Evolutionary conservation across 2,329 filamentous ascomycete genomes (phyloP), one percentile per base, ranked within the genome.

Genomic region (Trichophyton rubrum): DNA sequence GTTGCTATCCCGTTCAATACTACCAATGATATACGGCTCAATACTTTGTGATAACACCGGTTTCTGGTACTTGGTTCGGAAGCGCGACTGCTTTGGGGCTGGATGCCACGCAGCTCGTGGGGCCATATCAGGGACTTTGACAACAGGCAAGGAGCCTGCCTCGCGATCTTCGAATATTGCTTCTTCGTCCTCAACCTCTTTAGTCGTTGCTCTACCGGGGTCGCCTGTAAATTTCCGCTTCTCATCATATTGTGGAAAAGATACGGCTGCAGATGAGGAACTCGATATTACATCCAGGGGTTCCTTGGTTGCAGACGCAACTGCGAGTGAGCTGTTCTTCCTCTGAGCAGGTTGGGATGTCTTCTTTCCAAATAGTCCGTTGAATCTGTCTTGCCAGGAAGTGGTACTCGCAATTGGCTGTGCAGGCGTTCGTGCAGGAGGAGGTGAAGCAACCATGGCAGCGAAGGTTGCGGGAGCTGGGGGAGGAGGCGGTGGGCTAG

Each of bases 111-210:
- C 81, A 40, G 80, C 79, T 40, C 82, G 79, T 1, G 86, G 85
- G 3, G 80, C 79, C 61, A 79, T 80, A 55, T 79, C 77, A 6
- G 87, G 87, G n/a, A 90, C 74, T 60, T 81, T 82, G 24, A 90
- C 83, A 22, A 82, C 79, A 0, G 87, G 87, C n/a, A 89, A 74
- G 6, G 87, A 90, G 2, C 87, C 87, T 77, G 88, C 88, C 70
- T 90, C 87, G 67, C 88, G 86, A 68, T 90, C 86, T 68, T 89
- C 88, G 65, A 91, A 91, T 65, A 88, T 89, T 63, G 88, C 86
- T 66, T 90, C 88, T 1, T 88, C 85, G 64, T 90, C 87, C 4
- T 87, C 86, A 74, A 89, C 86, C 56, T 84, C 83, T 68, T 86
- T 88, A 3, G 84, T 84, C 15, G 78, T 78, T 20, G 80, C 70